These are phyloP conservation scores for Fusarium sambucinum DNA, from an alignment of 2,329 filamentous ascomycete species.

Conservation along the genomic window DNA sequence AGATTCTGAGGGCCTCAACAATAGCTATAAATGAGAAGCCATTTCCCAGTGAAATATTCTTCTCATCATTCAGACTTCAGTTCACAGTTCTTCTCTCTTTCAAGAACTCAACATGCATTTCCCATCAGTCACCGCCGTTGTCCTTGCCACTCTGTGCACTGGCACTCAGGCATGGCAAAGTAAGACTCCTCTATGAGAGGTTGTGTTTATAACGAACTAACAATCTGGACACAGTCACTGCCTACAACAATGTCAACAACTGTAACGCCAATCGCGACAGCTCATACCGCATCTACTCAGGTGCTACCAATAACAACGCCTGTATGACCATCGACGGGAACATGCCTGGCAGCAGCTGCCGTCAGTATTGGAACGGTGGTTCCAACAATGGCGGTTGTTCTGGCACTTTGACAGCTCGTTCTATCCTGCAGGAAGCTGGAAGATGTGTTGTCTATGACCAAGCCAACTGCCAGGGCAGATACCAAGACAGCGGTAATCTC, in stretches of 20 bases:
- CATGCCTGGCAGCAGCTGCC: not conserved
- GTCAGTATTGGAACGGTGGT: not conserved
- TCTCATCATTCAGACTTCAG: not conserved
- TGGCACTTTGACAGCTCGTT: not conserved
- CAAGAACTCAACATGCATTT: not conserved
- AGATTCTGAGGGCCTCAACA: too few relatives aligned
- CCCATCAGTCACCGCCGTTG: not conserved
- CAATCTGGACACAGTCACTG: not conserved
- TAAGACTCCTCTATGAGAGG: accelerated
- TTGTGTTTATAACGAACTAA: not conserved
- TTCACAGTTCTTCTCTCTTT: not conserved
- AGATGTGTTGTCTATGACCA: not conserved
- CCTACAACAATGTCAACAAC: not conserved
- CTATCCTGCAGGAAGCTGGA: not conserved
- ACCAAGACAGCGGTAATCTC: not conserved
- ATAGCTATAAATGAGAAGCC: not conserved
- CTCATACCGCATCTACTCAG: not conserved
- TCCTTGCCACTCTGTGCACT: not conserved
- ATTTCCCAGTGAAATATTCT: not conserved
- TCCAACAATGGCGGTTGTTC: not conserved
- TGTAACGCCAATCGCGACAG: not conserved
- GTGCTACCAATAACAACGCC: not conserved
- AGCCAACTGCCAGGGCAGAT: not conserved
- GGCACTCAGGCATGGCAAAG: not conserved
- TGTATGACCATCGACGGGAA: not conserved